A percentile compares a stretch with the other conserved stretches of the same genome.
These are phyloP conservation scores for Kodamaea sp. DNA, from an alignment of 1,139 yeast species.

Conservation along the genomic window DNA sequence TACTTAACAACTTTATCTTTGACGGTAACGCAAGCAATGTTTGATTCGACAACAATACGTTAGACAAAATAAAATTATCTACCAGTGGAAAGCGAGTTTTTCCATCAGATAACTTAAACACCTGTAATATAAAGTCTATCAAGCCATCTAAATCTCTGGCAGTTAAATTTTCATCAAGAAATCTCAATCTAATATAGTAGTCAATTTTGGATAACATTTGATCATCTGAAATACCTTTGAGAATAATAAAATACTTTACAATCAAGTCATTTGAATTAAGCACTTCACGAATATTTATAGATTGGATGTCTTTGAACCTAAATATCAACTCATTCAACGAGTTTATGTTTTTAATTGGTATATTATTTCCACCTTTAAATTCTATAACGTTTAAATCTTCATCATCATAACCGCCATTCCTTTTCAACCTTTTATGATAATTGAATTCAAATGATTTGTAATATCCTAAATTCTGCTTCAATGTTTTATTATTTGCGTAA, in stretches of 20 bases:
- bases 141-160: slow-evolving; percentile 9
- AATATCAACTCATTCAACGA: slow-evolving; percentile 18
- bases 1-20: too few relatives aligned
- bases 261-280: slow-evolving; percentile 5
- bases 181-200: slow-evolving; percentile 16
- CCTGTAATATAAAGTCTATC: slow-evolving; percentile 11
- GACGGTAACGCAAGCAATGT: too few relatives aligned
- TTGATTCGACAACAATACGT: too few relatives aligned
- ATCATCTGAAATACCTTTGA: slow-evolving; percentile 3
- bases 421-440: slow-evolving; percentile 4
- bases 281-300: slow-evolving; percentile 15
- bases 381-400: slow-evolving; percentile 8
- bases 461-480: slow-evolving; percentile 3
- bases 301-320: slow-evolving; percentile 15
- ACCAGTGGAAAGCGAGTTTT: slow-evolving; percentile 15
- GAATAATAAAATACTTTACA: slow-evolving; percentile 3
- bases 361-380: slow-evolving; percentile 4
- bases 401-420: background rate
- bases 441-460: slow-evolving; percentile 2
- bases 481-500: background rate
- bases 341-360: slow-evolving; percentile 18
- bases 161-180: slow-evolving; percentile 18
- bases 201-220: slow-evolving; percentile 11
- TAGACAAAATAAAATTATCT: slow-evolving; percentile 12
- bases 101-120: slow-evolving; percentile 10